Evolutionary conservation across 2,329 filamentous ascomycete species (phyloP), one percentile per base, ranked within the genome.

Genomic region (Nannizziopsis arthrosporioides): DNA sequence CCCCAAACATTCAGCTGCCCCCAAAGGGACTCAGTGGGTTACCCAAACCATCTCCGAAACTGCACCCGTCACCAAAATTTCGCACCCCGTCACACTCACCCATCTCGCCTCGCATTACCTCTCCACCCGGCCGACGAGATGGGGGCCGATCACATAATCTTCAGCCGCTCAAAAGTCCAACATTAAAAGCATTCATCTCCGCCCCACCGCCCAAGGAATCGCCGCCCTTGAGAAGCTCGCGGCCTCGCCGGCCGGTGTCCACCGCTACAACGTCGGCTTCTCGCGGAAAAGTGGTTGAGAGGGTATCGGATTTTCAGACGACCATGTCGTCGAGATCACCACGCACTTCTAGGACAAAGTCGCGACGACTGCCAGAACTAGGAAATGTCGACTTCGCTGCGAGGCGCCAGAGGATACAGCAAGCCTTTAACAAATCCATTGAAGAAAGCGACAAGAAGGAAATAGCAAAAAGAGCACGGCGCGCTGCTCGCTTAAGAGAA

Each of bases 361-460:
- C 51, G n/a, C 46, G 46, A 32, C 70, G 67, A 54, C 70, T 77
- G 31, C 75, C 75, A n/a, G 75, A 79, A 57, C 58, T 89, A 50
- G 82, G 82, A 1, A 82, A 83, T 51, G 85, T 93, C 45, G 85
- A 94, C 64, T 92, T 93, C 61, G 86, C 84, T 51, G 84, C 85
- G 55, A 77, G 86, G 44, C 76, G 88, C 56, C 82, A 87, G 60
- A 80, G 81, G 52, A 93, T 94, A 57, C 83, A 89, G 56, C 78
- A 87, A 49, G 87, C 86, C 11, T 90, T 93, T 63, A 89, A 80
- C 56, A 85, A 84, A 61, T 86, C 84, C n/a, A 80, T 92, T 42
- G 77, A 82, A 53, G 83, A 86, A 59, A 83, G 71, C 57, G 58
- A 64, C 54, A 81, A 85, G 59, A 80, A 76, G 50, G 73, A 59